Evolutionary conservation across 1,139 yeast species (phyloP), one percentile per base, ranked within the genome.

Genomic region (Pichia sp.): DNA sequence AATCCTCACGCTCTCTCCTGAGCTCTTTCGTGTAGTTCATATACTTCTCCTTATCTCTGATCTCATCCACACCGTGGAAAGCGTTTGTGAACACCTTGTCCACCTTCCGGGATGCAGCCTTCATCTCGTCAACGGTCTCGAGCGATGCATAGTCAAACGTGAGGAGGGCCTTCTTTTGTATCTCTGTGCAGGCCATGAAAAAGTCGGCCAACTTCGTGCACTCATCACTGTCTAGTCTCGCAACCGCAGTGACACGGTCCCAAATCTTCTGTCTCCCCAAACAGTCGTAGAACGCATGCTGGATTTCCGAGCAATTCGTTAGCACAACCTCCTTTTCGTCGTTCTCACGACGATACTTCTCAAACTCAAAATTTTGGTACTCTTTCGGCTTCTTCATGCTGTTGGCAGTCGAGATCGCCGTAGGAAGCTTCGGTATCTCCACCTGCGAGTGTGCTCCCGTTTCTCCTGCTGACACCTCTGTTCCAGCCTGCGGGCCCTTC

Each of bases 281-380:
- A 57, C 72, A 69, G n/a, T 63, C 56, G 34, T 64, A 56, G 49
- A 64, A 67, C 30, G 50, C 48, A n/a, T 56, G 45, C 46, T 67
- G 70, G 7, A 67, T 57, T 51, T 69, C 72, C 11, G 70, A 60
- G 52, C 72, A 70, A 51, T 70, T 70, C 6, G 62, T 61, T 5
- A 62, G 54, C 2, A 67, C 63, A 2, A 67, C 62, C 54, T 66
- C 69, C 23, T 59, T 58, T 11, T 61, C 50, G 3, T 64, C 61
- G 49, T 67, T 61, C 30, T 61, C 60, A 29, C 71, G 61, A 38
- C 61, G 62, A 50, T 67, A 68, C n/a, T 51, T 60, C 10, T 64
- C 66, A 7, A 61, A 42, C 41, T 62, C 60, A 15, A 47, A 51
- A 19, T 44, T 45, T 4, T 52, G 29, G 46, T 61, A 61, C 4